phyloP scores from a whole-genome alignment of 148 eudicot species.

The Nepenthes gracilis region DNA sequence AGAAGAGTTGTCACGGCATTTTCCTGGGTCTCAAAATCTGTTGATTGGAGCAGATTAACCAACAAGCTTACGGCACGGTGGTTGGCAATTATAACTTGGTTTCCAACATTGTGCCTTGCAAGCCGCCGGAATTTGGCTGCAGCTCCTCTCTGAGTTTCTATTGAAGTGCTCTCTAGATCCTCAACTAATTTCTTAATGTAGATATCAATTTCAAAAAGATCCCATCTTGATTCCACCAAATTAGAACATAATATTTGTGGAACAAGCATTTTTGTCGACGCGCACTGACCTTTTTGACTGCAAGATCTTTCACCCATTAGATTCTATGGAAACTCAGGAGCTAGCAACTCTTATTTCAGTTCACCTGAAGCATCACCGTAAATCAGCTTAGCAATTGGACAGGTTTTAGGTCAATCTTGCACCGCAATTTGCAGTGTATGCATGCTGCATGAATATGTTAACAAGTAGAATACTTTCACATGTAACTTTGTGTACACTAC shows the following conservation, averaged over 20 bases:
- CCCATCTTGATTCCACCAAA: slow-evolving; percentile 30
- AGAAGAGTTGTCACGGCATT: slow-evolving; percentile 81
- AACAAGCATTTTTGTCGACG: slow-evolving; percentile 33
- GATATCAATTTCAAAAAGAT: slow-evolving; percentile 34
- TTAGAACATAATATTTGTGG: slow-evolving; percentile 40
- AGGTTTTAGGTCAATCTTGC: neutral
- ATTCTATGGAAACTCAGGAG: slow-evolving; percentile 24
- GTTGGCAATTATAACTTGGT: slow-evolving; percentile 55
- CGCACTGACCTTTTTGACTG: slow-evolving; percentile 35
- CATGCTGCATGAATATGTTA: no score
- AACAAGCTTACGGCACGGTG: slow-evolving; percentile 54
- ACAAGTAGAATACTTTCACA: no score
- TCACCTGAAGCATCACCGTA: slow-evolving; percentile 25
- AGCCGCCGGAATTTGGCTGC: slow-evolving; percentile 53
- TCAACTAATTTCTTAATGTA: slow-evolving; percentile 44
- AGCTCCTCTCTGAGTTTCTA: slow-evolving; percentile 50
- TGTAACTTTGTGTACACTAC: no score
- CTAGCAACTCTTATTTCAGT: slow-evolving; percentile 34
- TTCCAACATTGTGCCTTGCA: slow-evolving; percentile 66
- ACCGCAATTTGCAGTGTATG: no score
- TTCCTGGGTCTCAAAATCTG: slow-evolving; percentile 53
- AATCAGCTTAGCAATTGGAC: slow-evolving; percentile 23
- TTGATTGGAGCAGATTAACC: slow-evolving; percentile 47
- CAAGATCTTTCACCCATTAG: slow-evolving; percentile 31
- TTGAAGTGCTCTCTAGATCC: slow-evolving; percentile 37